A percentile compares a stretch with the other conserved stretches of the same genome.
Evolutionary conservation across 2,329 filamentous ascomycete genomes (phyloP).

Genomic region (Plectosphaerella plurivora): DNA sequence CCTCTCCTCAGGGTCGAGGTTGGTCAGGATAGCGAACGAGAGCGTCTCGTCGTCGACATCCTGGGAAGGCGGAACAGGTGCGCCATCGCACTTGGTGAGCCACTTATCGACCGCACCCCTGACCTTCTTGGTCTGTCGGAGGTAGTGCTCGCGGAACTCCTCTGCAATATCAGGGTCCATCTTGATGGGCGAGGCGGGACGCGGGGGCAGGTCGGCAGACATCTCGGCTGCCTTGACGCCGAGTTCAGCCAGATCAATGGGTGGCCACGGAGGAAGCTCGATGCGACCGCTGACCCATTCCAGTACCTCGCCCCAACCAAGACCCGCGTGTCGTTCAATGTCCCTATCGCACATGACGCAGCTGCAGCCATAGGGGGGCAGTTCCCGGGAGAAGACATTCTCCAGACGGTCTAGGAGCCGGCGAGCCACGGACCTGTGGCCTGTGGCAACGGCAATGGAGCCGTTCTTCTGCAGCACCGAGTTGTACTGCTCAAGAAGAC

Average conservation of each 20-base stretch:
- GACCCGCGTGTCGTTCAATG: conserved; percentile 61
- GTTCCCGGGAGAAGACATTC: conserved; percentile 88
- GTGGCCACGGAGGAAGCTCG: conserved; percentile 84
- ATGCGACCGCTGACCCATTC: conserved; percentile 87
- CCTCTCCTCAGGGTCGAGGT: conserved; percentile 69
- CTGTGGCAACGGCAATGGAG: conserved; percentile 90
- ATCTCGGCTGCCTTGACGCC: conserved; percentile 53
- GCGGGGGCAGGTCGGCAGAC: conserved; percentile 54
- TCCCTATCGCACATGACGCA: conserved; percentile 76
- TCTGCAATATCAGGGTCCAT: conserved; percentile 93
- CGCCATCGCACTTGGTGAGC: conserved; percentile 76
- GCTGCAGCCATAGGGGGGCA: conserved; percentile 78
- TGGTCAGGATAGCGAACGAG: conserved; percentile 88
- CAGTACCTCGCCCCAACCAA: conserved; percentile 93
- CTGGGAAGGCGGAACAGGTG: conserved; percentile 69
- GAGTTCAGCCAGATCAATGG: conserved; percentile 68
- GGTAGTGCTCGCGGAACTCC: conserved; percentile 87
- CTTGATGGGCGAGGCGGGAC: conserved; percentile 61
- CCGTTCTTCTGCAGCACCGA: conserved; percentile 78
- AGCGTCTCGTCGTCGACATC: conserved; percentile 94
- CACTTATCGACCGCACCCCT: conserved; percentile 87
- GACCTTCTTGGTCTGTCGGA: conserved; percentile 88
- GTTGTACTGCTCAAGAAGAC: conserved; percentile 80
- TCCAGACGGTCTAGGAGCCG: conserved; percentile 85
- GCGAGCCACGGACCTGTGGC: conserved; percentile 90